A percentile compares a stretch with the other conserved stretches of the same genome.
Evolutionary conservation across 345 rosid genomes (phyloP).

Genomic region (Salix udensis): DNA sequence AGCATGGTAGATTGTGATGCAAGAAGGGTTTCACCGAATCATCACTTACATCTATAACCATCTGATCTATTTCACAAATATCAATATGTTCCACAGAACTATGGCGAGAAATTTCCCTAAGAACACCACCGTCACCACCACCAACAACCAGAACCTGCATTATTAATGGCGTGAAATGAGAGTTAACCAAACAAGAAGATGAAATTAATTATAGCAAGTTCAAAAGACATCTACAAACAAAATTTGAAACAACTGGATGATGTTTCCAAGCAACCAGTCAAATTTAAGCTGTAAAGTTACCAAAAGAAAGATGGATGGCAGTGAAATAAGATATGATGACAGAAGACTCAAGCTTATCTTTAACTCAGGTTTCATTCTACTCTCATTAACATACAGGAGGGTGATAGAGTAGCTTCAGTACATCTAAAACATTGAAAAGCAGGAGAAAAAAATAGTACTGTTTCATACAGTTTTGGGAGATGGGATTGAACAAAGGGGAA

Average conservation of each 20-base stretch:
- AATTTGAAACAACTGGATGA: neutral
- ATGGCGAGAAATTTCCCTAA: constrained; percentile 84
- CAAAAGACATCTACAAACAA: neutral
- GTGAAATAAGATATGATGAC: neutral
- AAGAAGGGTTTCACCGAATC: neutral
- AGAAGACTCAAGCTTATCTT: neutral
- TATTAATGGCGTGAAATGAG: neutral
- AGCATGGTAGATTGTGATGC: neutral
- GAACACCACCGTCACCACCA: constrained; percentile 99
- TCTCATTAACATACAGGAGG: neutral
- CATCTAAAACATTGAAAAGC: neutral
- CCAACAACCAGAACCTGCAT: constrained; percentile 94
- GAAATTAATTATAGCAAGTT: neutral
- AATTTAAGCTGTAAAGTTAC: neutral
- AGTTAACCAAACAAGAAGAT: neutral
- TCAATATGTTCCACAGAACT: constrained; percentile 82
- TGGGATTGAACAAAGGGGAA: constrained; percentile 83
- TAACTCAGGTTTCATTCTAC: neutral
- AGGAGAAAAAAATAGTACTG: neutral
- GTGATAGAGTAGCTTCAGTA: neutral
- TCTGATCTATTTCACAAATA: constrained; percentile 91
- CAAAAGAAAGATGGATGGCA: neutral
- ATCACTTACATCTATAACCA: constrained; percentile 90
- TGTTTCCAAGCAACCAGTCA: neutral
- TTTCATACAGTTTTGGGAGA: constrained; percentile 66